Evolutionary conservation across 2,329 filamentous ascomycete species (phyloP).

Genomic region (Ceratocystis colombiana): DNA sequence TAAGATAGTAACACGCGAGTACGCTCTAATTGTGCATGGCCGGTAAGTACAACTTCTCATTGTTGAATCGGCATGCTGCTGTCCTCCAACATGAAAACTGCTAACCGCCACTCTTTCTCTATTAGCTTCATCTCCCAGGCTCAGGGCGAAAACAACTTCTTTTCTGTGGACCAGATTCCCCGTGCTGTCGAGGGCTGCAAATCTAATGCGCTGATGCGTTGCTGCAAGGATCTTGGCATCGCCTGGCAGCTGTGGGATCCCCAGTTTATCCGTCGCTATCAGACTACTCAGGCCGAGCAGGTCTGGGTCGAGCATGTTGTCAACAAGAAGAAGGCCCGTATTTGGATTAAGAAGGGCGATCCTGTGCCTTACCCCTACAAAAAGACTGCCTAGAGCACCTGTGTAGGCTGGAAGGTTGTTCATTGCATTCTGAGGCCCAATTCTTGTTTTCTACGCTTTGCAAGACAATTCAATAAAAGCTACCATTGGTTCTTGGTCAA

Average conservation of each 20-base stretch:
- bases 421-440: background rate
- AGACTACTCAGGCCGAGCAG: constrained; percentile 63
- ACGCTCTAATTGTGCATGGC: constrained; percentile 79
- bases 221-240: constrained; percentile 94
- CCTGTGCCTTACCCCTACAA: constrained; percentile 55
- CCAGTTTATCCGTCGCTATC: constrained; percentile 74
- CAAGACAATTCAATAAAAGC: background rate
- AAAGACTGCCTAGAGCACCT: constrained; percentile 27
- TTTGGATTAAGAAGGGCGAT: constrained; percentile 71
- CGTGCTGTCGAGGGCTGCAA: constrained; percentile 95
- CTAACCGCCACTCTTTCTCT: background rate
- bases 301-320: constrained; percentile 78
- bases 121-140: constrained; percentile 78
- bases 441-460: background rate
- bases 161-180: constrained; percentile 77
- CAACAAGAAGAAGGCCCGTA: constrained; percentile 81
- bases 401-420: background rate
- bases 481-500: background rate
- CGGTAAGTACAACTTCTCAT: constrained; percentile 48
- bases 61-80: background rate
- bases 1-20: constrained; percentile 76
- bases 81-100: background rate
- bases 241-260: constrained; percentile 96
- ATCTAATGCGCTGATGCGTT: constrained; percentile 93
- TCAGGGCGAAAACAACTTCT: constrained; percentile 90